phyloP scores from a whole-genome alignment of 129 eudicot genomes.

The Flaveria brownii region DNA sequence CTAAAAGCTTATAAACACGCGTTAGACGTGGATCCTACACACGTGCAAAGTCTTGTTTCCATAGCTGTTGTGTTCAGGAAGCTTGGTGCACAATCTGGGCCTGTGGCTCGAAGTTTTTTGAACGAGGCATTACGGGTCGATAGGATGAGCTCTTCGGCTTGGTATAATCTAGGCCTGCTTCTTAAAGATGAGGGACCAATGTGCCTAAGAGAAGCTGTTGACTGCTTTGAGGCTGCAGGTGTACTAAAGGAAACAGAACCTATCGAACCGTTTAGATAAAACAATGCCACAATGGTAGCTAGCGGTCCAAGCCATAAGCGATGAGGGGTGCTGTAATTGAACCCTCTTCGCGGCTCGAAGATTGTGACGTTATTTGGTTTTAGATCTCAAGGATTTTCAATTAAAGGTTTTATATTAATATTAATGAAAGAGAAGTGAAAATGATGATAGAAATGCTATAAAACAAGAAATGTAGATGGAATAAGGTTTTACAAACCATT shows the following conservation, averaged over 20 bases:
- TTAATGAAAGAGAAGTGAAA: too few species aligned
- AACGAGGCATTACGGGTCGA: conserved; percentile 72
- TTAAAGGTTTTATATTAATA: too few species aligned
- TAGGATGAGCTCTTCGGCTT: conserved; percentile 59
- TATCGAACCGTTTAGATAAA: conserved; percentile 77
- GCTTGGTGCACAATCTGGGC: conserved; percentile 42
- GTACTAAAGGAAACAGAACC: conserved; percentile 78
- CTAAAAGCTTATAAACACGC: conserved; percentile 55
- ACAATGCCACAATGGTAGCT: too few species aligned
- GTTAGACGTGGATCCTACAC: conserved; percentile 57
- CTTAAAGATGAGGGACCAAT: conserved; percentile 51
- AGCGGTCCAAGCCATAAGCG: too few species aligned
- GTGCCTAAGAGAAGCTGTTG: conserved; percentile 58
- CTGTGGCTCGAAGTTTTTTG: conserved; percentile 58
- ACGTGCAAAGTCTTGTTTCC: conserved; percentile 74
- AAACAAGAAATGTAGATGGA: too few species aligned
- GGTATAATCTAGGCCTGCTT: conserved; percentile 77
- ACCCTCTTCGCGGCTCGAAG: too few species aligned
- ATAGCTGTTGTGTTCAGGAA: conserved; percentile 55
- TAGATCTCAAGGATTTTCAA: too few species aligned
- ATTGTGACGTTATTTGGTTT: too few species aligned
- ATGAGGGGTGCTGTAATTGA: too few species aligned
- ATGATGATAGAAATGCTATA: too few species aligned
- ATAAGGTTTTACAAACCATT: too few species aligned
- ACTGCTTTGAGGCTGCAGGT: conserved; percentile 76